Evolutionary conservation across 768 basidiomycete genomes (phyloP), one percentile per base, ranked within the genome.

Genomic region (Polyporus arcularius): DNA sequence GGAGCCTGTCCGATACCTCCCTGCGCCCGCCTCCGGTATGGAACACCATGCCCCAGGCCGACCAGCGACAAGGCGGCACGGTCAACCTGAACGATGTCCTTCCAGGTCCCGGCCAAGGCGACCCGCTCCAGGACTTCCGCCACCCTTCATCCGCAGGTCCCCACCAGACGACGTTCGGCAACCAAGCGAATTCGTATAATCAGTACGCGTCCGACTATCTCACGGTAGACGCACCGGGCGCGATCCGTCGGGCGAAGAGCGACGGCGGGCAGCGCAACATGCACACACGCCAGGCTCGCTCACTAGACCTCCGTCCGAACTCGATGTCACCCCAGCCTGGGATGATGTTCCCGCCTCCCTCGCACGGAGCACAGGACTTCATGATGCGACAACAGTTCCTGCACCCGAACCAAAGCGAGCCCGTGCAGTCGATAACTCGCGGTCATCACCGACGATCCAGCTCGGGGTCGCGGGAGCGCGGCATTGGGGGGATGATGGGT

Each of bases 1-100:
- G 87, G 54, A 86, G 84, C 72, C 82, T 86, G 66, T 85, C 85
- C 1, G 87, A 88, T 48, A 81, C 84, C 0, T 76, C 83, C 46
- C 75, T 82, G 3, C 83, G 86, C 57, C 81, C 81, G 15, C 82
- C 80, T 1, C 61, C 61, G 14, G 69, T 80, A 47, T 86, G 86
- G 86, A 78, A 82, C 55, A 58, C 72, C 51, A 58, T 74, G 16
- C 64, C 76, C 68, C 75, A 76, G 73, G 38, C 50, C 42, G 52
- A 49, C 47, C 57, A 61, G 48, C 71, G 71, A 9, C 76, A 73
- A 65, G 74, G 75, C 47, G 71, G 66, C 4, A 71, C 72, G 18
- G 73, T 78, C 55, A 77, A 71, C 65, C 73, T 80, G 68, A 71
- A 78, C 67, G 80, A 78, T 62, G 74, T 78, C 42, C 75, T 82